Base-by-base conservation (phyloP, 2,329 filamentous ascomycete species). In the Coccinonectria pachysandricola region DNA sequence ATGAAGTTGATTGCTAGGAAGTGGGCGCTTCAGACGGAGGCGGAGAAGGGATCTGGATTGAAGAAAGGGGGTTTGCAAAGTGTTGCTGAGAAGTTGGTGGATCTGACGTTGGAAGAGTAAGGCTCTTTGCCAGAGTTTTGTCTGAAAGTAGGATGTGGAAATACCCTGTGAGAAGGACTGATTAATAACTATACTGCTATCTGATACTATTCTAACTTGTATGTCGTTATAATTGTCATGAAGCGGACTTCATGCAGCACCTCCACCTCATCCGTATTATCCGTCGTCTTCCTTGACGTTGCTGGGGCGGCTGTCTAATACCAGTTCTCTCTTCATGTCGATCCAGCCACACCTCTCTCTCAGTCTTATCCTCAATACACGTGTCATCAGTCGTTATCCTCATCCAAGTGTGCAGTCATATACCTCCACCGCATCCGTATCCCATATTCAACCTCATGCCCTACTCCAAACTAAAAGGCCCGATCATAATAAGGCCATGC, bases 1-100 rank as follows among this genome's bases (percentile, higher is more conserved):
- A 81, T 85, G 79, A 67, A 64, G 44, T 59, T 72, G 19, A 61
- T 87, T 32, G 77, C 71, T 12, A 66, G 65, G 43, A 64, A 64
- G 47, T 85, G 80, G 64, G 59, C 66, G 30, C 64, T 63, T 43
- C 54, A 57, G 36, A 49, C 49, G 10, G 67, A 68, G 40, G 54
- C 48, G 12, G 37, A 39, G 23, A 47, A 39, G 34, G 21, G 7
- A 22, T 20, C 22, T 18, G 11, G 28, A n/a, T 10, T 12, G n/a
- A 35, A 33, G 19, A 40, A 36, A 10, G 27, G 15, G 14, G 32
- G 31, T 9, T 32, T 44, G 4, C 43, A 47, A 6, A 31, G 29
- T 15, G 24, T 50, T 25, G 34, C 35, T 9, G 36, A 35, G 8
- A 36, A 44, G 23, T 32, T 52, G 27, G 33, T 40, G 24, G 42